Percentiles rank a stretch among this genome's conserved stretches.
Conservation (phyloP, 148 eudicot species). For the Rhododendron simsii region DNA sequence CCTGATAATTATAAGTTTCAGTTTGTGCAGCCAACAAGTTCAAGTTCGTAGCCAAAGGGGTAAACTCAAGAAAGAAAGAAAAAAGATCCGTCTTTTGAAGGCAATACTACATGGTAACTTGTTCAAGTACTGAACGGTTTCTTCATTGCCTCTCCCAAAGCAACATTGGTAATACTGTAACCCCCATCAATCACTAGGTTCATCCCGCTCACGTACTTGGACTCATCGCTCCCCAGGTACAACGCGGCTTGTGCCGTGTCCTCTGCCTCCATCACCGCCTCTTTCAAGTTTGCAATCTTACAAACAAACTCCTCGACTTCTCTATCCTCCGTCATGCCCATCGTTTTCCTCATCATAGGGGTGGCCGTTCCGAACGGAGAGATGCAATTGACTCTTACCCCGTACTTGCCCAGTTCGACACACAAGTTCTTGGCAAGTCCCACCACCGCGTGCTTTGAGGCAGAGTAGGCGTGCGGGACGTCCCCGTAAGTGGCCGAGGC, state of each 20-base stretch:
- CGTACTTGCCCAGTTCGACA: slow-evolving; percentile 36
- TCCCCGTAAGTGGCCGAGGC: background rate
- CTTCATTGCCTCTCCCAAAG: background rate
- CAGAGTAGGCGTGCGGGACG: background rate
- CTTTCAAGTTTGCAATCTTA: slow-evolving; percentile 21
- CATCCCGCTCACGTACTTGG: slow-evolving; percentile 36
- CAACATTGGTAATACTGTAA: slow-evolving; percentile 23
- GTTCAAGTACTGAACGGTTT: background rate
- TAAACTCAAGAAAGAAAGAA: background rate
- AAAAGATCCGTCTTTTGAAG: background rate
- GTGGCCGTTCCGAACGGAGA: slow-evolving; percentile 23
- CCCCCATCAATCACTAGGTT: slow-evolving; percentile 51
- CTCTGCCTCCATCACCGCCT: slow-evolving; percentile 12
- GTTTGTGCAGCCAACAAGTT: background rate
- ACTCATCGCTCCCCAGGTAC: slow-evolving; percentile 39
- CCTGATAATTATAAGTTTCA: too few relatives aligned
- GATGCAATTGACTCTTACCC: slow-evolving; percentile 39
- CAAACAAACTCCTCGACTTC: background rate
- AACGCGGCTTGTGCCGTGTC: slow-evolving; percentile 37
- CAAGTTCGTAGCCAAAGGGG: background rate
- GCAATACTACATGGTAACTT: too few relatives aligned
- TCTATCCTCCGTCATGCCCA: background rate
- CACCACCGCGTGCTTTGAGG: slow-evolving; percentile 10
- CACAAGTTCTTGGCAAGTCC: slow-evolving; percentile 16
- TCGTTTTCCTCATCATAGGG: background rate